Evolutionary conservation across 805 yeast genomes (phyloP).

Genomic region (Candida pini): DNA sequence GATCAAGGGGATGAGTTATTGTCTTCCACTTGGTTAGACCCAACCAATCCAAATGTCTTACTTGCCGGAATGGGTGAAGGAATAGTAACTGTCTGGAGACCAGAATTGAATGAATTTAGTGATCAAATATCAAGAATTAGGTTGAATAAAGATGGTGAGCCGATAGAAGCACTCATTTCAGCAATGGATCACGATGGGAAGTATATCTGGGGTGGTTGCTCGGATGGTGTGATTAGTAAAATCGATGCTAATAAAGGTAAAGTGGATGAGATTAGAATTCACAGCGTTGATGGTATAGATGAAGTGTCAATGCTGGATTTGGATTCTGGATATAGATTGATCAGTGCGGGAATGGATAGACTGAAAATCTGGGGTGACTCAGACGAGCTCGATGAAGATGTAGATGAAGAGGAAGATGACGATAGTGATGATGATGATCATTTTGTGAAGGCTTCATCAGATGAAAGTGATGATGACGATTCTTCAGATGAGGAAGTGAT

Average conservation of each 20-base stretch:
- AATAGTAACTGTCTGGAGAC: constrained; percentile 79
- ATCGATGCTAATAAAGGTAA: constrained; percentile 62
- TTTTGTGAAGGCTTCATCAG: constrained; percentile 6
- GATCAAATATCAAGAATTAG: constrained; percentile 80
- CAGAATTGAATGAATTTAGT: constrained; percentile 55
- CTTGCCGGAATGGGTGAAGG: constrained; percentile 92
- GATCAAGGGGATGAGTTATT: constrained; percentile 94
- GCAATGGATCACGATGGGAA: constrained; percentile 48
- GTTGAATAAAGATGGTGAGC: constrained; percentile 49
- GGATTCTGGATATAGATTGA: constrained; percentile 73
- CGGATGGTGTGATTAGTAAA: constrained; percentile 67
- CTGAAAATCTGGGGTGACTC: constrained; percentile 82
- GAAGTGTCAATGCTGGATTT: constrained; percentile 74
- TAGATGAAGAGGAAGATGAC: constrained; percentile 26
- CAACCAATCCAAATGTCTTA: constrained; percentile 40
- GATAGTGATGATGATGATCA: constrained; percentile 13
- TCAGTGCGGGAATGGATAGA: constrained; percentile 79
- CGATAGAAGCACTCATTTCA: constrained; percentile 66
- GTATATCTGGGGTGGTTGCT: constrained; percentile 72
- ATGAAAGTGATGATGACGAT: constrained; percentile 9
- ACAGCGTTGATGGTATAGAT: constrained; percentile 60
- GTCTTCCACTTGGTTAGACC: constrained; percentile 63
- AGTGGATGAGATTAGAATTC: constrained; percentile 60
- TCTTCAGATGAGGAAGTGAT: constrained; percentile 4
- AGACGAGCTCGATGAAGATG: constrained; percentile 18